phyloP scores from a whole-genome alignment of 306 rosid genomes.

The Vigna unguiculata region DNA sequence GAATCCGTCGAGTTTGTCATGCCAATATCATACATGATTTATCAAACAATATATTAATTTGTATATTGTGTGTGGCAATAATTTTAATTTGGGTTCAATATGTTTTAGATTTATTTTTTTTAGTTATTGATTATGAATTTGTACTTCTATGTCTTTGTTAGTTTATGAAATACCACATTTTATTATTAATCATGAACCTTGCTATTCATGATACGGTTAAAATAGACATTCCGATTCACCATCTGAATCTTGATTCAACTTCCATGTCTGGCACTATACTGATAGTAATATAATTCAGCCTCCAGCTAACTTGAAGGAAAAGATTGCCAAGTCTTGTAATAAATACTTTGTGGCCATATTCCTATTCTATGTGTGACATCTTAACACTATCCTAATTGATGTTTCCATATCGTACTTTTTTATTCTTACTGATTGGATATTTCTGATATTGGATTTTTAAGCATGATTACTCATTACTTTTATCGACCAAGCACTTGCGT shows the following conservation, averaged over 20 bases:
- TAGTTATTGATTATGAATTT: neutral
- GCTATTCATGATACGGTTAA: neutral
- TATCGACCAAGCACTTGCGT: slow-evolving; percentile 4
- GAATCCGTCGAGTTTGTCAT: neutral
- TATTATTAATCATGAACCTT: neutral
- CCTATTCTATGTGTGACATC: neutral
- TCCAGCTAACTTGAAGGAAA: neutral
- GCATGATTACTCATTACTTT: slow-evolving; percentile 2
- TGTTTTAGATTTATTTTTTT: neutral
- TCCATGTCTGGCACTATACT: neutral
- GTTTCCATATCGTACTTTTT: no score
- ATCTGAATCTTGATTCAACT: neutral
- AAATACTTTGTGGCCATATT: neutral
- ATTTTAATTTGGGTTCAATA: no score
- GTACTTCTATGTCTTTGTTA: no score
- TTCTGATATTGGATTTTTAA: neutral
- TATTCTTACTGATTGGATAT: no score
- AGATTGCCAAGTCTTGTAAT: neutral
- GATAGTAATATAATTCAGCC: neutral
- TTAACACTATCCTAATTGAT: neutral
- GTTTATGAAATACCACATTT: no score
- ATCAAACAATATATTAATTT: no score
- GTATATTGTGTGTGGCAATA: neutral
- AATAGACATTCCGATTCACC: neutral
- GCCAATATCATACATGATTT: neutral